Percentiles rank a stretch among this genome's conserved stretches.
phyloP scores from a whole-genome alignment of 2,329 filamentous ascomycete genomes.

The Stemphylium lycopersici region DNA sequence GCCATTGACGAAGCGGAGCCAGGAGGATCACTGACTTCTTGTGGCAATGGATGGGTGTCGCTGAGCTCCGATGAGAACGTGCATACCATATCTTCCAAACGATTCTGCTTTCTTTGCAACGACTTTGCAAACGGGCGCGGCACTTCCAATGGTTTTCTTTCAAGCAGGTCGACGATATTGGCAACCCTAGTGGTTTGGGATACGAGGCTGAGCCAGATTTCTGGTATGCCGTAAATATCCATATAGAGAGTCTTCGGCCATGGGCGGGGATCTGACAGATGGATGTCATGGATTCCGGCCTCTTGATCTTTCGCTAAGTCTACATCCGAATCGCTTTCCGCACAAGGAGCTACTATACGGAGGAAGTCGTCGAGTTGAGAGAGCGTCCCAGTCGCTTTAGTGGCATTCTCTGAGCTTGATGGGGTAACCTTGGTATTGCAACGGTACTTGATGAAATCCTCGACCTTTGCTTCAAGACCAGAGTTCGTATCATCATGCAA shows the following conservation, averaged over 20 bases:
- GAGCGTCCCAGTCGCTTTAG: background rate
- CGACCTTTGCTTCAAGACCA: slow-evolving; percentile 12
- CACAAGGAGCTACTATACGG: background rate
- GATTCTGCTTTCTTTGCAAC: slow-evolving; percentile 17
- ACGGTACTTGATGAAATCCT: slow-evolving; percentile 7
- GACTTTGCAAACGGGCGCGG: slow-evolving; percentile 20
- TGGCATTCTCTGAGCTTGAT: background rate
- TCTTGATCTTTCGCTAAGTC: slow-evolving; percentile 30
- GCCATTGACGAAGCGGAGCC: background rate
- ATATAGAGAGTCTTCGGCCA: slow-evolving; percentile 43
- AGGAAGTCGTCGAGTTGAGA: background rate
- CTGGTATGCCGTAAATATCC: slow-evolving; percentile 53
- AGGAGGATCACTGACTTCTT: background rate
- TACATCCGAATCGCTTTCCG: background rate
- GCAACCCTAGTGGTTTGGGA: slow-evolving; percentile 54
- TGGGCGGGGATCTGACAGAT: slow-evolving; percentile 34
- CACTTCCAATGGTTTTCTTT: slow-evolving; percentile 13
- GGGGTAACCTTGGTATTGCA: background rate
- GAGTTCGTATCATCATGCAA: slow-evolving; percentile 17
- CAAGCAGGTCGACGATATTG: slow-evolving; percentile 36
- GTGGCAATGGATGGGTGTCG: background rate
- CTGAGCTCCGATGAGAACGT: slow-evolving; percentile 18
- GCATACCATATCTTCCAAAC: slow-evolving; percentile 24
- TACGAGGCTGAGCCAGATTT: slow-evolving; percentile 53
- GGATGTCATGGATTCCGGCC: slow-evolving; percentile 48